Evolutionary conservation across 495 filamentous ascomycete species (phyloP).

Genomic region (Immersiella caudata): DNA sequence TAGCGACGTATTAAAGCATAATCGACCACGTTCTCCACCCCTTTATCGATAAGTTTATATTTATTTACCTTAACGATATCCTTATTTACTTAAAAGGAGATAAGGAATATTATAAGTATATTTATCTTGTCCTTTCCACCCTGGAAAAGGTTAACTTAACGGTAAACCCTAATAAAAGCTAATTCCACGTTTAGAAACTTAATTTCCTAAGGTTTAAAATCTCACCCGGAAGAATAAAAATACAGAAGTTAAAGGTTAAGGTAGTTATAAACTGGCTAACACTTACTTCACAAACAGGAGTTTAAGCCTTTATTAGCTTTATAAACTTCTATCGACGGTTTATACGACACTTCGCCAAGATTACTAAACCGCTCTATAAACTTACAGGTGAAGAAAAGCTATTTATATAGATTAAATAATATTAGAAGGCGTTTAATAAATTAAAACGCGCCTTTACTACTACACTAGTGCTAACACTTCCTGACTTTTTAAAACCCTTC

Average conservation of each 20-base stretch:
- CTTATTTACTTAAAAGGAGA: background rate
- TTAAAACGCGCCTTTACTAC: background rate
- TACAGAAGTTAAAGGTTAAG: slow-evolving; percentile 17
- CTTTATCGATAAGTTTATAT: background rate
- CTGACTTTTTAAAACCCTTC: background rate
- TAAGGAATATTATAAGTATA: background rate
- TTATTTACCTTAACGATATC: background rate
- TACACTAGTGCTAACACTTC: background rate
- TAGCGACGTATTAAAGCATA: background rate
- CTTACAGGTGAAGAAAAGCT: background rate
- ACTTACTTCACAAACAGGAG: background rate
- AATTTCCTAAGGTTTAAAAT: slow-evolving; percentile 6
- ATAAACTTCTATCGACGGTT: slow-evolving; percentile 27
- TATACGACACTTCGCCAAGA: background rate
- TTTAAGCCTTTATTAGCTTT: slow-evolving; percentile 9
- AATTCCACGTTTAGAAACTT: background rate
- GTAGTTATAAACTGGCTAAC: background rate
- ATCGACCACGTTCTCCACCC: background rate
- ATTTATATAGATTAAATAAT: background rate
- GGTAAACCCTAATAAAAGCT: background rate
- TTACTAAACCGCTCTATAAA: background rate
- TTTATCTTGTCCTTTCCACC: background rate
- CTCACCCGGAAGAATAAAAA: background rate
- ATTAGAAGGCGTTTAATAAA: background rate
- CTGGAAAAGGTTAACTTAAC: background rate